Conservation (phyloP, 2,329 filamentous ascomycete species). For the Fusarium nurragi region DNA sequence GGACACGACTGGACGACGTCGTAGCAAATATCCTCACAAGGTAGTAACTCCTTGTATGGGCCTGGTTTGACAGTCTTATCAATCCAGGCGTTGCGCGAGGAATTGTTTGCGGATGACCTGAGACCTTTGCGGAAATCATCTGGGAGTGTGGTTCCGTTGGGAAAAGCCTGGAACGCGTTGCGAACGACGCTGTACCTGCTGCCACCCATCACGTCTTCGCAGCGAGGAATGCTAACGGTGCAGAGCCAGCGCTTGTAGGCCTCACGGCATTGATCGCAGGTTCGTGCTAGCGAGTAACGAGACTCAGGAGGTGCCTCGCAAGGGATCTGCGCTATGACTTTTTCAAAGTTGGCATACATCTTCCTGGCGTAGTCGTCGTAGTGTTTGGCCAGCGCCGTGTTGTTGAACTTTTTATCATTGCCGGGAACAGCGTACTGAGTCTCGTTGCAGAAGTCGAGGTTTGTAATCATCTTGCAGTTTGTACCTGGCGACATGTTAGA, state of each 20-base stretch:
- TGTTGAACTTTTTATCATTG: slow-evolving; percentile 71
- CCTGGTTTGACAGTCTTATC: slow-evolving; percentile 78
- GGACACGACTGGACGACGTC: slow-evolving; percentile 87
- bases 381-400: slow-evolving; percentile 69
- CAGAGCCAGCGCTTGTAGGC: slow-evolving; percentile 98
- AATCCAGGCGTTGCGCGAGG: slow-evolving; percentile 76
- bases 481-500: slow-evolving; percentile 60
- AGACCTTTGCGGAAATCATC: slow-evolving; percentile 45
- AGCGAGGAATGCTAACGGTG: slow-evolving; percentile 90
- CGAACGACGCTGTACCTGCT: slow-evolving; percentile 62
- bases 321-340: slow-evolving; percentile 82
- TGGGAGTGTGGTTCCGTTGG: slow-evolving; percentile 70
- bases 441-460: slow-evolving; percentile 88
- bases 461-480: slow-evolving; percentile 86
- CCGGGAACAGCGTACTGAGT: slow-evolving; percentile 92
- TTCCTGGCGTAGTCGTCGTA: slow-evolving; percentile 80
- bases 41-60: slow-evolving; percentile 92
- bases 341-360: slow-evolving; percentile 81
- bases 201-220: slow-evolving; percentile 78
- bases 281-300: slow-evolving; percentile 81
- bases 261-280: slow-evolving; percentile 76
- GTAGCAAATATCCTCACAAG: slow-evolving; percentile 89
- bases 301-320: slow-evolving; percentile 80
- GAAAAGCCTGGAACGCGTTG: slow-evolving; percentile 75
- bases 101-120: slow-evolving; percentile 44